Percentiles rank a stretch among this genome's conserved stretches.
Conservation (phyloP, 2,329 filamentous ascomycete species). For the Elsinoe batatas region DNA sequence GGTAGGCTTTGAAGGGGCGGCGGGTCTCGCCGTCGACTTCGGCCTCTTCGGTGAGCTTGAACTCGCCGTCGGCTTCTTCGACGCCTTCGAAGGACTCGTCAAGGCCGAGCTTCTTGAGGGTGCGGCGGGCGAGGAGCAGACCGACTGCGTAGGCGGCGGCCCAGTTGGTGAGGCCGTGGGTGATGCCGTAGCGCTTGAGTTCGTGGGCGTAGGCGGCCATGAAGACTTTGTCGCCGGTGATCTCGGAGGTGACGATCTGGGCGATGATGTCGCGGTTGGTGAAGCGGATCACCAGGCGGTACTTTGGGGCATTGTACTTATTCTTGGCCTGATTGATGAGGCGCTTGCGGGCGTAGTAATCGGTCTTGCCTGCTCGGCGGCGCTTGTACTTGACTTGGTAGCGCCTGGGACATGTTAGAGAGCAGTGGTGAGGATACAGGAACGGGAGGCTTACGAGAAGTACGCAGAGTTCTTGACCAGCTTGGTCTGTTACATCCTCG, state of each 20-base stretch:
- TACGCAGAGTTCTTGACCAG: conserved; percentile 95
- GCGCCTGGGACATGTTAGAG: conserved; percentile 46
- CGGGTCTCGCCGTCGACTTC: conserved; percentile 80
- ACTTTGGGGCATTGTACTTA: conserved; percentile 99
- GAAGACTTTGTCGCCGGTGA: conserved; percentile 97
- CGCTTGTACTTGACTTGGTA: conserved; percentile 99
- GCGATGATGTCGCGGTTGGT: conserved; percentile 89
- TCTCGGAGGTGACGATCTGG: conserved; percentile 94
- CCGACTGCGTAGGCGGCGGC: conserved; percentile 92
- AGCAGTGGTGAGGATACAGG: conserved; percentile 8
- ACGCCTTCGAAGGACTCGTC: conserved; percentile 91
- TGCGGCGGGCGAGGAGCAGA: conserved; percentile 92
- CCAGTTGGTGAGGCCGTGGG: conserved; percentile 99
- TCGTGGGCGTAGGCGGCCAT: conserved; percentile 89
- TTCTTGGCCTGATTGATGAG: conserved; percentile 99
- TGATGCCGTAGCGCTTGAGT: conserved; percentile 93
- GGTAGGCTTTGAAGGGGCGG: conserved; percentile 98
- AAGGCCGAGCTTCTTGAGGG: conserved; percentile 91
- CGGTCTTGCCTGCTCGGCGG: conserved; percentile 92
- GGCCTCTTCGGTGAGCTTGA: conserved; percentile 84
- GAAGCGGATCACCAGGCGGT: conserved; percentile 88
- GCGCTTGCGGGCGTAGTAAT: conserved; percentile 99
- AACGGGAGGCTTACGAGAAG: conserved; percentile 66
- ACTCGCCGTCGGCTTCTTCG: conserved; percentile 95
- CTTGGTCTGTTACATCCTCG: conserved; percentile 73